A percentile compares a stretch with the other conserved stretches of the same genome.
These are phyloP conservation scores for Metschnikowia amazonensis DNA, from an alignment of 805 yeast species.

Conservation along the genomic window DNA sequence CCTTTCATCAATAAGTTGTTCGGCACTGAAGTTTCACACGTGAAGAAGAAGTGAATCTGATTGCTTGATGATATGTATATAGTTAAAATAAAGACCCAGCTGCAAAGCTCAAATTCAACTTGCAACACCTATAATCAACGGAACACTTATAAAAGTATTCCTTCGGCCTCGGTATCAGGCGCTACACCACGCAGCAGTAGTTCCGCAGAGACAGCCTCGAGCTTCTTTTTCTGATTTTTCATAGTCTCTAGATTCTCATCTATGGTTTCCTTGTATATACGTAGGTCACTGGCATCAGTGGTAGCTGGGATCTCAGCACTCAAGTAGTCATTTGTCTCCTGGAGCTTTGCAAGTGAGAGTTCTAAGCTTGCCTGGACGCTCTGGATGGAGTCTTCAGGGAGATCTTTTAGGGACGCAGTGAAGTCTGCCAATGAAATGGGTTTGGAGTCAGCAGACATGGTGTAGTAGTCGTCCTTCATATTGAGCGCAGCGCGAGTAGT, in stretches of 20 bases:
- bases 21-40: constrained; percentile 32
- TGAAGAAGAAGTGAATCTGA: constrained; percentile 18
- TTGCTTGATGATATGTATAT: not conserved
- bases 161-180: constrained; percentile 4
- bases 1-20: constrained; percentile 40
- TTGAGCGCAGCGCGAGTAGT: constrained; percentile 3
- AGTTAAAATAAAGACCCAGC: not conserved
- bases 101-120: not conserved
- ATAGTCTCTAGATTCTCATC: constrained; percentile 56
- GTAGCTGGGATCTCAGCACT: constrained; percentile 32
- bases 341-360: constrained; percentile 31
- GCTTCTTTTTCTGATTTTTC: constrained; percentile 45
- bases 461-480: not conserved
- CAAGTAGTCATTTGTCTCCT: constrained; percentile 51
- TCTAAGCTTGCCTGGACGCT: constrained; percentile 21
- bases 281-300: constrained; percentile 40
- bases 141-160: constrained; percentile 9
- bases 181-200: constrained; percentile 37
- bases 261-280: constrained; percentile 51
- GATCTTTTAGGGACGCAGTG: constrained; percentile 48
- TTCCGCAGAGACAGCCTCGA: constrained; percentile 46
- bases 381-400: constrained; percentile 39
- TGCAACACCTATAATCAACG: not conserved
- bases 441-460: constrained; percentile 22
- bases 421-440: constrained; percentile 42